Evolutionary conservation across 768 basidiomycete genomes (phyloP), one percentile per base, ranked within the genome.

Genomic region (Boletus barrowsii): DNA sequence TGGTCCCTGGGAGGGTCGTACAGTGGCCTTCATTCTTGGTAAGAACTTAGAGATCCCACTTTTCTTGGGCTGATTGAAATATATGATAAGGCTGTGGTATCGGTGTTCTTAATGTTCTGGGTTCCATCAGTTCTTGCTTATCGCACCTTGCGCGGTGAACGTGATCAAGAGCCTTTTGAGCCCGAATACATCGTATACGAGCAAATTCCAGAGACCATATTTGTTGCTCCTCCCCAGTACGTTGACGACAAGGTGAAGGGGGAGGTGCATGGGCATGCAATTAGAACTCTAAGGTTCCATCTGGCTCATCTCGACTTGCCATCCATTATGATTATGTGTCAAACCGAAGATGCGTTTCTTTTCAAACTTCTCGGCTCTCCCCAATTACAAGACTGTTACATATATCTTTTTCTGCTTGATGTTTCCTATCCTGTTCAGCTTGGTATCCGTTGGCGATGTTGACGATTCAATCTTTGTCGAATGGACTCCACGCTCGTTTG

Each of bases 1-100:
- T 93, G 15, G 89, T 13, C 83, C 83, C 18, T 92, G 90, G 89
- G 90, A 93, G 70, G 89, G 89, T 47, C 78, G 88, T 47, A 83
- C 84, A 10, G 84, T 93, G 15, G 84, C 91, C 4, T 93, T 93
- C 56, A 89, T 93, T 53, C 79, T 93, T 17, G 90, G 90, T 83
- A 47, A 61, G 82, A 76, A 30, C 24, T 43, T 5, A 4, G 2
- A 4, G 11, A 11, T 52, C 1, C 30, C 17, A 2, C 5, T 44
- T 47, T 18, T 40, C 13, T 18, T 39, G 3, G 11, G 6, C 18
- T 58, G 20, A 60, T 43, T 5, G n/a, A 35, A 30, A 39, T 13
- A 10, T 36, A 4, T 47, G 40, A 46, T 17, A 36, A 90, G 88
- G 89, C n/a, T 90, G 88, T 62, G 90, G 90, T 47, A 81, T 91